phyloP scores from a whole-genome alignment of 2,329 filamentous ascomycete species.

The Trichoderma endophyticum region DNA sequence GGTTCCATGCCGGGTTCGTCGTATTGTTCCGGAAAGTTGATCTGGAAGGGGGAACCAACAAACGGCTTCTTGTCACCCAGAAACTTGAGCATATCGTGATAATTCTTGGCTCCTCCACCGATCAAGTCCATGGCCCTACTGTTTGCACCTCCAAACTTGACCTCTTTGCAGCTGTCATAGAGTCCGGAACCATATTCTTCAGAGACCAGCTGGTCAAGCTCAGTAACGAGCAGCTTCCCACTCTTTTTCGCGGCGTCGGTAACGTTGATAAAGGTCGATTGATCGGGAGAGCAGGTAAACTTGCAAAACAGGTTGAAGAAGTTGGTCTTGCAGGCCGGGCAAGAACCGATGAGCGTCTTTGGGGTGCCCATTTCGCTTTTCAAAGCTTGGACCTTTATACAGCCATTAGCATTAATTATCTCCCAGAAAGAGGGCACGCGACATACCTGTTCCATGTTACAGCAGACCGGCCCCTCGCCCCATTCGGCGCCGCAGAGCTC shows the following conservation, averaged over 20 bases:
- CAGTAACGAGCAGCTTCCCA: slow-evolving; percentile 67
- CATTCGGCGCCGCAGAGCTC: slow-evolving; percentile 85
- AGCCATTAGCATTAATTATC: background rate
- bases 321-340: slow-evolving; percentile 95
- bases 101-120: slow-evolving; percentile 90
- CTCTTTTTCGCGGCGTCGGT: slow-evolving; percentile 66
- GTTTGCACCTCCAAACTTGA: slow-evolving; percentile 95
- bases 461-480: slow-evolving; percentile 81
- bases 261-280: slow-evolving; percentile 92
- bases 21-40: slow-evolving; percentile 75
- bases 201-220: slow-evolving; percentile 86
- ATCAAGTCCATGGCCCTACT: slow-evolving; percentile 94
- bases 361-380: slow-evolving; percentile 83
- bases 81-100: slow-evolving; percentile 82
- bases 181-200: slow-evolving; percentile 81
- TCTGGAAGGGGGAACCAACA: slow-evolving; percentile 93
- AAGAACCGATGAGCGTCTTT: slow-evolving; percentile 84
- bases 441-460: slow-evolving; percentile 69
- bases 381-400: slow-evolving; percentile 73
- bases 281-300: slow-evolving; percentile 95
- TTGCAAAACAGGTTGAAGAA: slow-evolving; percentile 99
- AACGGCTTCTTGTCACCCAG: slow-evolving; percentile 81
- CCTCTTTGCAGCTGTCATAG: slow-evolving; percentile 97
- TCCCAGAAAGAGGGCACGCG: background rate
- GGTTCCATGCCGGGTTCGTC: slow-evolving; percentile 68